Percentiles rank a stretch among this genome's conserved stretches.
These are phyloP conservation scores for Yarrowia porcina DNA, from an alignment of 805 yeast species.

Conservation along the genomic window DNA sequence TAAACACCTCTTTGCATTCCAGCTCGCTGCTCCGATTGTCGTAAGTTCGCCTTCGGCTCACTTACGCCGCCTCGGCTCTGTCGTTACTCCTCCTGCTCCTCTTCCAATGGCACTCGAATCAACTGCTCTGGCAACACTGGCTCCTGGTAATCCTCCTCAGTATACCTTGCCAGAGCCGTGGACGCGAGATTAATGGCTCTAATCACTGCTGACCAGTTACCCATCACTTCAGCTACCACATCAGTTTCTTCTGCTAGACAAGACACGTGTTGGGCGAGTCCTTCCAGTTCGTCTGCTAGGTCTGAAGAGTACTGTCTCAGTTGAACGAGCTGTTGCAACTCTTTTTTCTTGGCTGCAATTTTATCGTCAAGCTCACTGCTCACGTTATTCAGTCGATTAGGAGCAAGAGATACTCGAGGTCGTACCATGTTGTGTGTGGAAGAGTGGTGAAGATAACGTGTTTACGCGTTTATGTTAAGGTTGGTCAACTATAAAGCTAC, in stretches of 20 bases:
- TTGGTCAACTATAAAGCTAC: too few relatives aligned
- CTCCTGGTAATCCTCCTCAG: conserved; percentile 18
- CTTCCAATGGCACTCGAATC: conserved; percentile 16
- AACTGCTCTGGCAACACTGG: conserved; percentile 16
- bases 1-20: too few relatives aligned
- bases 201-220: conserved; percentile 18
- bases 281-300: conserved; percentile 17
- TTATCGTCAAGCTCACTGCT: conserved; percentile 5
- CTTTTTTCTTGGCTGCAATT: conserved; percentile 1
- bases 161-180: conserved; percentile 10
- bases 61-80: too few relatives aligned
- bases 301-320: conserved; percentile 8
- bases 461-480: too few relatives aligned
- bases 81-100: background rate
- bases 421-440: conserved; percentile 3
- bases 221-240: conserved; percentile 22
- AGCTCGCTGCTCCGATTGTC: too few relatives aligned
- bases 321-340: conserved; percentile 3
- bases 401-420: conserved; percentile 15
- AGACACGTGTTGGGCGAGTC: conserved; percentile 7
- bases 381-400: background rate
- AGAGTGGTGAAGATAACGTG: background rate
- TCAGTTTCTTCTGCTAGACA: conserved; percentile 6
- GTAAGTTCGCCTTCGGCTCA: too few relatives aligned
- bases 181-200: conserved; percentile 12